Evolutionary conservation across 192 early-diverging fungal species (phyloP).

Genomic region (Coemansia sp.): DNA sequence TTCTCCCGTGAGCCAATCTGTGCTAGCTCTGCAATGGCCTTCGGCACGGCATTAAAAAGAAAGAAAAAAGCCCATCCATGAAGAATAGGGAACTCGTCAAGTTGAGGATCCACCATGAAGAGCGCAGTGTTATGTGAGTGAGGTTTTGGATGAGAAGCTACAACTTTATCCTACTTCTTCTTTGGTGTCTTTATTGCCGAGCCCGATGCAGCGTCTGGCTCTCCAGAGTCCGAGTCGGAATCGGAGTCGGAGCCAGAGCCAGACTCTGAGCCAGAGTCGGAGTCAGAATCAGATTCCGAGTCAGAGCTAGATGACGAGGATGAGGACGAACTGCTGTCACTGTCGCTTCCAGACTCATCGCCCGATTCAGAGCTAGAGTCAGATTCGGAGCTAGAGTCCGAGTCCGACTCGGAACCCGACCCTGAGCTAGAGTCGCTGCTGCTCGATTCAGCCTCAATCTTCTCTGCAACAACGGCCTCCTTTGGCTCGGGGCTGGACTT

Average conservation of each 20-base stretch:
- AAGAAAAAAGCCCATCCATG: too few species aligned
- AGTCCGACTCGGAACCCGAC: constrained; percentile 4
- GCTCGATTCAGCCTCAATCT: background rate
- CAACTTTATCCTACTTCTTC: constrained; percentile 11
- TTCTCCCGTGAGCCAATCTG: too few species aligned
- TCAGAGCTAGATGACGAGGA: background rate
- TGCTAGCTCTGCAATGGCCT: too few species aligned
- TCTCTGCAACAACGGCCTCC: background rate
- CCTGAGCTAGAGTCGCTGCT: constrained; percentile 12
- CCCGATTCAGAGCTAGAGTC: constrained; percentile 13
- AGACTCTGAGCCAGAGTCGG: constrained; percentile 4
- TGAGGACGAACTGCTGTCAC: constrained; percentile 9
- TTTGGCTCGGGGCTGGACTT: background rate
- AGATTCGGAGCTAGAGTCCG: constrained; percentile 8
- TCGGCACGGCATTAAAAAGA: too few species aligned
- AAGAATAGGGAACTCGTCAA: background rate
- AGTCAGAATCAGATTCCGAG: background rate
- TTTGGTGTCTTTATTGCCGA: constrained; percentile 27
- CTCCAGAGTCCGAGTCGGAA: background rate
- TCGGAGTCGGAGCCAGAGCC: constrained; percentile 5
- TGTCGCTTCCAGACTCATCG: constrained; percentile 6
- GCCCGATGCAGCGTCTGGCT: background rate
- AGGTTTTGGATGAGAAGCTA: background rate
- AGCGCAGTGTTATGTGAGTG: background rate
- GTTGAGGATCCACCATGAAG: background rate